Evolutionary conservation across 495 filamentous ascomycete species (phyloP).

Genomic region (Tuber microsphaerosporum): DNA sequence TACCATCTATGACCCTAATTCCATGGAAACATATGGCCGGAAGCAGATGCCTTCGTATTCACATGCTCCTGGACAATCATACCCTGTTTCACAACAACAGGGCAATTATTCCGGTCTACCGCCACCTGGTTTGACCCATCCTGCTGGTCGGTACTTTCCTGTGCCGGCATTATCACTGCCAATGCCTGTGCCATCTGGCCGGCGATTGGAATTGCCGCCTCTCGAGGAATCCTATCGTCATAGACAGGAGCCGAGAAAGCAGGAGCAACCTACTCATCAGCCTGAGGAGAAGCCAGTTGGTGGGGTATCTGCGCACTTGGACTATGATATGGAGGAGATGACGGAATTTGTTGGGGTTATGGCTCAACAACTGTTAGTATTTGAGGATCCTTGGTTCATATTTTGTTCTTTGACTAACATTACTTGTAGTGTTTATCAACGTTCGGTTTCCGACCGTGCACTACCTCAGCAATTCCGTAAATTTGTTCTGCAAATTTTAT

Average conservation of each 20-base stretch:
- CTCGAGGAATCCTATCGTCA: conserved; percentile 33
- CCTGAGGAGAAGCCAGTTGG: conserved; percentile 48
- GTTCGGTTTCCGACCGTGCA: conserved; percentile 42
- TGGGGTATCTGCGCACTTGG: conserved; percentile 89
- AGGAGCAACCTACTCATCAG: conserved; percentile 30
- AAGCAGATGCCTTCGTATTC: conserved; percentile 21
- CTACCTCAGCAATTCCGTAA: conserved; percentile 77
- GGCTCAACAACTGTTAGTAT: conserved; percentile 69
- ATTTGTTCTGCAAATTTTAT: conserved; percentile 88
- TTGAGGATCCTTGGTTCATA: conserved; percentile 1
- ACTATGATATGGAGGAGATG: conserved; percentile 99
- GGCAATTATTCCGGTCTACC: conserved; percentile 36
- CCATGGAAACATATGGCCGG: conserved; percentile 27
- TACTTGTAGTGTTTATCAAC: conserved; percentile 52
- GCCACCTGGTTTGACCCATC: conserved; percentile 38
- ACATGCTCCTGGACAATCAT: conserved; percentile 22
- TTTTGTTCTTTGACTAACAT: conserved; percentile 50
- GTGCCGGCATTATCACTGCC: conserved; percentile 19
- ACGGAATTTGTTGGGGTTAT: conserved; percentile 94
- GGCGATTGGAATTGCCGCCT: conserved; percentile 31
- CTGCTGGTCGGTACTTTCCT: conserved; percentile 34
- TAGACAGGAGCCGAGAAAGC: conserved; percentile 34
- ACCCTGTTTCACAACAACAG: conserved; percentile 34
- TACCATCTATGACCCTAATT: conserved; percentile 26
- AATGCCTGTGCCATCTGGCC: conserved; percentile 12